Evolutionary conservation across 1,284 basidiomycete genomes (phyloP), one percentile per base, ranked within the genome.

Genomic region (Thecaphora frezii): DNA sequence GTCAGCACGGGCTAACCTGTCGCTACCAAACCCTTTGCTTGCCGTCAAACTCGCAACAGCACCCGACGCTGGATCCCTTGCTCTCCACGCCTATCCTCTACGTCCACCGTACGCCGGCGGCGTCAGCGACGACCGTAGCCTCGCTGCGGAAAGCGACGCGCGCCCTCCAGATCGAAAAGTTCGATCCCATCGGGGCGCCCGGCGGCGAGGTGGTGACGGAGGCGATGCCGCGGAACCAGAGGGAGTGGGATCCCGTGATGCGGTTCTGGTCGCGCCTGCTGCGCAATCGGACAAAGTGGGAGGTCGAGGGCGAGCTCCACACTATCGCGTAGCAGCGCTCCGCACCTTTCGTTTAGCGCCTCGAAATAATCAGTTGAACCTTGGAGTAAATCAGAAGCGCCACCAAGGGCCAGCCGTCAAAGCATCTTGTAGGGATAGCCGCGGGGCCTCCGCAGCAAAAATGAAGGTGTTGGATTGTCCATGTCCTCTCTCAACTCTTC

Each of bases 231-330:
- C 24, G 42, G 19, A 47, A 44, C 16, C 26, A 42, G 10, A 24
- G 12, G 16, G 71, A 74, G 46, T 74, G 73, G 73, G 56, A 58
- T 22, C 26, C 42, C 1, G 54, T 73, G 2, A 60, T 71, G 44
- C 21, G 36, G 10, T 73, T 74, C 36, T 74, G 73, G 73, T 40
- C 45, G 10, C 37, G 33, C 30, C 41, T 50, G 2, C 52, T 69
- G 22, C 33, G 63, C 2, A 57, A 60, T 23, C 41, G 60, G 8
- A 44, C 39, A 1, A 37, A 9, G 1, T 73, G 68, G 73, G 73
- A 74, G 45, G 33, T 36, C 33, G 33, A 36, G 10, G 33, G 33
- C 33, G 33, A 36, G 7, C 18, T 36, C 12, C 18, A 36, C 16
- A 36, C 33, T 7, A 16, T 18, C 16, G 33, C 7, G 33, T 12